Percentiles rank a stretch among this genome's conserved stretches.
Conservation (phyloP, 2,329 filamentous ascomycete species). For the Alternaria consortialis region DNA sequence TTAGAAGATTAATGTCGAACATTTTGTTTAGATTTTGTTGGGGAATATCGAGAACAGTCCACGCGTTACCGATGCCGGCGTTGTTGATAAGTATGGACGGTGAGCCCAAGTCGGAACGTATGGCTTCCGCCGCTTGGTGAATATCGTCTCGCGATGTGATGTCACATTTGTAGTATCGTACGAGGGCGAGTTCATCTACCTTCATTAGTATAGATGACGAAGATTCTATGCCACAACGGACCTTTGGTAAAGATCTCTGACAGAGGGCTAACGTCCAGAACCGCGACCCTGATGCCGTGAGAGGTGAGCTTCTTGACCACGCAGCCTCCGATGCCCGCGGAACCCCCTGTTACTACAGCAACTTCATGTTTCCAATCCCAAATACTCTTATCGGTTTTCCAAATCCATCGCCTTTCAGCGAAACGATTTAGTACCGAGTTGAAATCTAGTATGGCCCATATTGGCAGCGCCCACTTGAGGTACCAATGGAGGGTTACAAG, state of each 20-base stretch:
- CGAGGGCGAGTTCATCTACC: constrained; percentile 30
- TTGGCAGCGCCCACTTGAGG: constrained; percentile 39
- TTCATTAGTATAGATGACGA: constrained; percentile 20
- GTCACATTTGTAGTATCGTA: constrained; percentile 46
- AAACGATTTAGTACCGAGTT: constrained; percentile 42
- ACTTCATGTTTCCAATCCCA: constrained; percentile 48
- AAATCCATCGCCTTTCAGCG: constrained; percentile 53
- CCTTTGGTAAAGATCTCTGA: constrained; percentile 38
- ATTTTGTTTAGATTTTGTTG: constrained; percentile 35
- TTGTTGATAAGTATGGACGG: constrained; percentile 51
- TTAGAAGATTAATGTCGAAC: constrained; percentile 49
- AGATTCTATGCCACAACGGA: constrained; percentile 19
- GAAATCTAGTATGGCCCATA: constrained; percentile 34
- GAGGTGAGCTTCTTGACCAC: constrained; percentile 44
- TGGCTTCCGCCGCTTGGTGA: constrained; percentile 37
- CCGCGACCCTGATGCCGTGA: constrained; percentile 46
- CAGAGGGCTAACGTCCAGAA: constrained; percentile 47
- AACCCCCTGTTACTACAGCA: constrained; percentile 50
- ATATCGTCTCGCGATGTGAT: constrained; percentile 44
- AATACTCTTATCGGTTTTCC: constrained; percentile 36
- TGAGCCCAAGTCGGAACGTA: constrained; percentile 44
- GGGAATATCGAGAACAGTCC: constrained; percentile 44
- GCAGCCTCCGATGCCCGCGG: constrained; percentile 46
- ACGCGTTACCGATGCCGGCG: constrained; percentile 48
- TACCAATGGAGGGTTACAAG: constrained; percentile 30